Evolutionary conservation across 2,329 filamentous ascomycete genomes (phyloP).

Genomic region (Gyromitra esculenta): DNA sequence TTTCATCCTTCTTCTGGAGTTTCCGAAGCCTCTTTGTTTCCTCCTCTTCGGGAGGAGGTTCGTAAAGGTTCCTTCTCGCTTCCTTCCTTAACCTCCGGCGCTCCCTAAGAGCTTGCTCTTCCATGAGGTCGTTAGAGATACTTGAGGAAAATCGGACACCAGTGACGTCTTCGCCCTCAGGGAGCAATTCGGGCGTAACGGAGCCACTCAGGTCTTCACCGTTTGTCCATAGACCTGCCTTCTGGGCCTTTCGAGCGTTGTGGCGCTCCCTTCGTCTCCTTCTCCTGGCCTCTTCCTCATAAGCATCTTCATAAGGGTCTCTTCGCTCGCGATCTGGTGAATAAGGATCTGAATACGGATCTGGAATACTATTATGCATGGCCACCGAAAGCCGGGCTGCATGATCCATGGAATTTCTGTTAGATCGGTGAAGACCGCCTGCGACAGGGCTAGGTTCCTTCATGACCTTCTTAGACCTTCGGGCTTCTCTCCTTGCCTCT

Average conservation of each 20-base stretch:
- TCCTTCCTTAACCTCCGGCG: conserved; percentile 45
- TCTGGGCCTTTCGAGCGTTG: conserved; percentile 37
- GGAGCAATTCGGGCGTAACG: conserved; percentile 43
- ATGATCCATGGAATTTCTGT: conserved; percentile 44
- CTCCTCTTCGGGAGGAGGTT: conserved; percentile 24
- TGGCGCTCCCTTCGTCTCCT: conserved; percentile 40
- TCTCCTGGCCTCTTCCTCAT: conserved; percentile 40
- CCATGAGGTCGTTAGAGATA: conserved; percentile 45
- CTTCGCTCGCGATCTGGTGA: conserved; percentile 38
- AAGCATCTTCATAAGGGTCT: conserved; percentile 41
- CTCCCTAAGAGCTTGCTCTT: conserved; percentile 48
- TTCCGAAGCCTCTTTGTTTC: conserved; percentile 35
- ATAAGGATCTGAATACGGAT: conserved; percentile 28
- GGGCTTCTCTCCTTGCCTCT: conserved; percentile 45
- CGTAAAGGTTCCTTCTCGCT: conserved; percentile 34
- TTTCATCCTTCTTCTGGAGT: conserved; percentile 45
- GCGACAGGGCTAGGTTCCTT: conserved; percentile 24
- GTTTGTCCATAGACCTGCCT: conserved; percentile 44
- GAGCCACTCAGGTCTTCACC: conserved; percentile 50
- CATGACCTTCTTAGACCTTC: conserved; percentile 34
- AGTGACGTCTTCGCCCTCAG: conserved; percentile 37
- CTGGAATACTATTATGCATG: conserved; percentile 32
- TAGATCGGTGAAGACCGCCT: conserved; percentile 23
- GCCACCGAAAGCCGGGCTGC: conserved; percentile 36
- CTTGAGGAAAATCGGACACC: conserved; percentile 46